phyloP scores from a whole-genome alignment of 345 rosid genomes.

The Physaria fendleri region DNA sequence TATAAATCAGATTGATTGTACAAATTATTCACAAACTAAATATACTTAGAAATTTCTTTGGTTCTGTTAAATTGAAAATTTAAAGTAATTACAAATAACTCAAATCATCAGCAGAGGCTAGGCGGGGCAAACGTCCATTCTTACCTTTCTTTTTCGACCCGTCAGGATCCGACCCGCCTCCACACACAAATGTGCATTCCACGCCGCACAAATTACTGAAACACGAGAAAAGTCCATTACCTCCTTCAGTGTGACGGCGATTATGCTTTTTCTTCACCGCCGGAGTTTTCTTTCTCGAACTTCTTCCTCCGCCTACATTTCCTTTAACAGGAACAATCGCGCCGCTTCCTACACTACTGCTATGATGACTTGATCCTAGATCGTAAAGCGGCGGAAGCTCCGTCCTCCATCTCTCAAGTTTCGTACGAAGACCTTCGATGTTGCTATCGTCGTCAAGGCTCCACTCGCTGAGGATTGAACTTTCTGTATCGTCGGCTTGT shows the following conservation, averaged over 20 bases:
- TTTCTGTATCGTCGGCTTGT: constrained; percentile 37
- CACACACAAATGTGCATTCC: constrained; percentile 65
- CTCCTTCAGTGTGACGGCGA: constrained; percentile 39
- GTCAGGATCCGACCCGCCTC: constrained; percentile 26
- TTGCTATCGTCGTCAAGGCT: constrained; percentile 48
- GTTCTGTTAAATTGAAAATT: not conserved
- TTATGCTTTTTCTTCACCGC: constrained; percentile 13
- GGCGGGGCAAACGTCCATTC: constrained; percentile 11
- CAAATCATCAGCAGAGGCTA: constrained; percentile 25
- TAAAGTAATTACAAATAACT: constrained; percentile 23
- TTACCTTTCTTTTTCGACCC: constrained; percentile 26
- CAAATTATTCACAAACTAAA: not conserved
- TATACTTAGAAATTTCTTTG: not conserved
- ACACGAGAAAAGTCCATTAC: constrained; percentile 52
- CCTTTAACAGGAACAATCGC: constrained; percentile 17
- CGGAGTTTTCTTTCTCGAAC: constrained; percentile 24
- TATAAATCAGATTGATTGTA: no score
- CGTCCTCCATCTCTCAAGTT: constrained; percentile 72
- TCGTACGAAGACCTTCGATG: constrained; percentile 73
- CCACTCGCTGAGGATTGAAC: constrained; percentile 47
- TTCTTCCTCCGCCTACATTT: constrained; percentile 16
- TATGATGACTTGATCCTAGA: constrained; percentile 34
- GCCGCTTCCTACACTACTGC: constrained; percentile 6
- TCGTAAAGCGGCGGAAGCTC: constrained; percentile 72
- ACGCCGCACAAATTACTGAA: constrained; percentile 62